phyloP scores from a whole-genome alignment of 352 stramenopile species.

The Phytophthora quininea region DNA sequence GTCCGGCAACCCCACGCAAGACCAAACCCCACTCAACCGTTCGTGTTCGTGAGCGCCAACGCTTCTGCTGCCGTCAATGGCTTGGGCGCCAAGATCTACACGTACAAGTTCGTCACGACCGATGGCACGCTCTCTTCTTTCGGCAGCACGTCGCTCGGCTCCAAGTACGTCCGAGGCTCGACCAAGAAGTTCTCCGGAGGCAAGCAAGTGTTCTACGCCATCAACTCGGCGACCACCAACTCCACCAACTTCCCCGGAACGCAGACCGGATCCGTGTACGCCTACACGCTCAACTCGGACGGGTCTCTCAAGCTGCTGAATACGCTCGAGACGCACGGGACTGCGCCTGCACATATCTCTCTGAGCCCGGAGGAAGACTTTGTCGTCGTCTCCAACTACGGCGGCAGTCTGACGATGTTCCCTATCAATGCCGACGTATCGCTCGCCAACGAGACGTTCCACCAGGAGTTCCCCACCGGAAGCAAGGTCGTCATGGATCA shows the following conservation, averaged over 20 bases:
- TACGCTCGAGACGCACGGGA: slow-evolving; percentile 45
- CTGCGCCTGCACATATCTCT: too few relatives aligned
- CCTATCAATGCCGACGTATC: slow-evolving; percentile 45
- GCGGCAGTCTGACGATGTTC: too few relatives aligned
- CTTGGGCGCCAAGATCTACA: slow-evolving; percentile 53
- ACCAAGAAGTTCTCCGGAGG: slow-evolving; percentile 18
- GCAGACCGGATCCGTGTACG: background rate
- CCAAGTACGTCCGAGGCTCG: slow-evolving; percentile 50
- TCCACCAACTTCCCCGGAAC: slow-evolving; percentile 11
- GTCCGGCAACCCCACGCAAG: too few relatives aligned
- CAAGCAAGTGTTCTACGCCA: slow-evolving; percentile 40
- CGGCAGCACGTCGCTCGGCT: slow-evolving; percentile 37
- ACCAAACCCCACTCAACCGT: slow-evolving; percentile 18
- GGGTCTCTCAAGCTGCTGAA: slow-evolving; percentile 45
- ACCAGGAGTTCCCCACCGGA: slow-evolving; percentile 40
- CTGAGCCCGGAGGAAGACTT: too few relatives aligned
- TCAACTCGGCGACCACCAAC: slow-evolving; percentile 46
- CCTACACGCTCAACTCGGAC: slow-evolving; percentile 17
- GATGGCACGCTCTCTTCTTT: slow-evolving; percentile 37
- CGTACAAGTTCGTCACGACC: slow-evolving; percentile 46
- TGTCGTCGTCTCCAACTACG: too few relatives aligned
- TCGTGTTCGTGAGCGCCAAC: too few relatives aligned
- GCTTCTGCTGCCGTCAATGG: too few relatives aligned
- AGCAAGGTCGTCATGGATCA: slow-evolving; percentile 32
- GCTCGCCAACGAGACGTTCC: slow-evolving; percentile 30